Percentiles rank a stretch among this genome's conserved stretches.
Evolutionary conservation across 192 early-diverging fungal species (phyloP).

Genomic region (Gonapodya prolifera): DNA sequence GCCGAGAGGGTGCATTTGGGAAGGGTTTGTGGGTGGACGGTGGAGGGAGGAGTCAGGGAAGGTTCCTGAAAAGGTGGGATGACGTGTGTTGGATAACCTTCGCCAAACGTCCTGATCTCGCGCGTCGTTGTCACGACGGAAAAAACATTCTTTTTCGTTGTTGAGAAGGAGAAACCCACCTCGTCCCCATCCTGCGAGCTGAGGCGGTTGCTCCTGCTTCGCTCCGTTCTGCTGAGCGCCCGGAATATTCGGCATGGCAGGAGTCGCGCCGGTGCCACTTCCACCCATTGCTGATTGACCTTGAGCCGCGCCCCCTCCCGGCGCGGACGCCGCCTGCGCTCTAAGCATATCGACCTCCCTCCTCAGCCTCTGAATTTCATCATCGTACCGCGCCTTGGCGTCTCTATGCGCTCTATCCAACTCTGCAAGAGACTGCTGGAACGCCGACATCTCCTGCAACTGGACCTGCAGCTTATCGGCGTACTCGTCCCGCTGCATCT

Average conservation of each 20-base stretch:
- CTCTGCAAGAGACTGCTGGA: slow-evolving; percentile 65
- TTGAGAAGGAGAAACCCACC: too few relatives aligned
- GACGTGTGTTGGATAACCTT: neutral
- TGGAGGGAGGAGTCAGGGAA: neutral
- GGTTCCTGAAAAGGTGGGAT: neutral
- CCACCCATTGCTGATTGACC: neutral
- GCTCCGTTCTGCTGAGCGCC: slow-evolving; percentile 10
- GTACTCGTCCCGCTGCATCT: slow-evolving; percentile 72
- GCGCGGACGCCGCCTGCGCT: slow-evolving; percentile 30
- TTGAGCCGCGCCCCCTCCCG: slow-evolving; percentile 33
- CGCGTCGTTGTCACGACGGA: too few relatives aligned
- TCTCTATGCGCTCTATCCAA: slow-evolving; percentile 68
- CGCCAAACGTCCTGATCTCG: neutral
- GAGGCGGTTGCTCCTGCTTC: slow-evolving; percentile 15
- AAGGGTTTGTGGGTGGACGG: neutral
- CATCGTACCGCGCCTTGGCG: slow-evolving; percentile 76
- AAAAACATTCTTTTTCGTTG: too few relatives aligned
- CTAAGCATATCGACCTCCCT: slow-evolving; percentile 69
- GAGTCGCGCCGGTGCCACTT: neutral
- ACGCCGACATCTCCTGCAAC: slow-evolving; percentile 62
- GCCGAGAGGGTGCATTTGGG: neutral
- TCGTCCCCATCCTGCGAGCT: too few relatives aligned
- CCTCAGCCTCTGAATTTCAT: slow-evolving; percentile 68
- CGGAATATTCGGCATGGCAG: slow-evolving; percentile 13
- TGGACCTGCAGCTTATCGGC: slow-evolving; percentile 71